Conservation (phyloP, 2,329 filamentous ascomycete species). For the Zymoseptoria pseudotritici region DNA sequence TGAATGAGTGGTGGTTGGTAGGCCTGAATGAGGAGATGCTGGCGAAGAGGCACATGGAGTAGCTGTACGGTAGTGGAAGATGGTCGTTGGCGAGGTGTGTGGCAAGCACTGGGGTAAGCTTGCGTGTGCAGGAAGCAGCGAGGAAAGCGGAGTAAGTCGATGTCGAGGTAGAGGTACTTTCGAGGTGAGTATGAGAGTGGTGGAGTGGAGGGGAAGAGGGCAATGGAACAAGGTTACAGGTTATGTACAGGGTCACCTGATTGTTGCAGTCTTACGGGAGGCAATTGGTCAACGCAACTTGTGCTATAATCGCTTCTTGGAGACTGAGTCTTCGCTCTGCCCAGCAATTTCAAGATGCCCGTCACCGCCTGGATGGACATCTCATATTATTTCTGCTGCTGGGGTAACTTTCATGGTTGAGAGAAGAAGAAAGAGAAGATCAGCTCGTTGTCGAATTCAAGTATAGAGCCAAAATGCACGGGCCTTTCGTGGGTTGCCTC, state of each 20-base stretch:
- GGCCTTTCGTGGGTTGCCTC: neutral
- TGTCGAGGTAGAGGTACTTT: neutral
- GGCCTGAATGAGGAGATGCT: constrained; percentile 7
- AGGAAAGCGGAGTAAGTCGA: constrained; percentile 2
- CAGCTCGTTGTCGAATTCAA: neutral
- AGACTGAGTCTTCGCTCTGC: constrained; percentile 35
- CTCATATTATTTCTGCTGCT: constrained; percentile 36
- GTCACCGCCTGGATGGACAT: constrained; percentile 11
- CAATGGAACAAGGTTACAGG: neutral
- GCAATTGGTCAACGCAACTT: constrained; percentile 17
- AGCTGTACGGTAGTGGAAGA: neutral
- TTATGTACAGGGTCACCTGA: neutral
- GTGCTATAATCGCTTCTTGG: constrained; percentile 30
- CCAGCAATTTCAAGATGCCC: constrained; percentile 50
- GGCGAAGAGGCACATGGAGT: neutral
- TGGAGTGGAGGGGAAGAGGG: neutral
- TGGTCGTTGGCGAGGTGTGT: neutral
- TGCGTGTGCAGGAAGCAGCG: neutral
- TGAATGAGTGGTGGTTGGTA: constrained; percentile 22
- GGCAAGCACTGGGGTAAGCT: neutral
- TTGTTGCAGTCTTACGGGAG: constrained; percentile 27
- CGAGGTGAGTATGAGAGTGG: neutral
- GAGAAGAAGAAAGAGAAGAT: constrained; percentile 31
- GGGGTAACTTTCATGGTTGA: constrained; percentile 47
- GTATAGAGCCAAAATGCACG: neutral